phyloP scores from a whole-genome alignment of 2,329 filamentous ascomycete genomes.

The Cytospora schulzeri region DNA sequence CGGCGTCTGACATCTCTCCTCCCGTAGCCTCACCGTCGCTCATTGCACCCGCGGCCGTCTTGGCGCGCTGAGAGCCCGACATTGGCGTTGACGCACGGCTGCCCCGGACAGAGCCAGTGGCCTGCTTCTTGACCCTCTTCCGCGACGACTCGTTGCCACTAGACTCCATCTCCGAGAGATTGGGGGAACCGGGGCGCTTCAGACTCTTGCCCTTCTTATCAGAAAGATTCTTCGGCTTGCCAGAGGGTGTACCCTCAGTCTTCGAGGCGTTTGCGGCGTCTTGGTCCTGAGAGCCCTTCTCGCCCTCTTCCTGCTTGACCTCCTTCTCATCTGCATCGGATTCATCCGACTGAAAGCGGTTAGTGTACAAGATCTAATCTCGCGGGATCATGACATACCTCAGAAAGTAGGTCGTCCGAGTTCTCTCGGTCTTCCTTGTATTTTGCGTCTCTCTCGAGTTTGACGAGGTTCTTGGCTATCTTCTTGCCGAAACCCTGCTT shows the following conservation, averaged over 20 bases:
- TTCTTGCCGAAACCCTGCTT: constrained; percentile 73
- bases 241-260: constrained; percentile 55
- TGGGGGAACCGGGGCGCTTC: constrained; percentile 84
- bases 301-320: constrained; percentile 52
- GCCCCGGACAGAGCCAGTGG: constrained; percentile 47
- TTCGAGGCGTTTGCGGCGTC: constrained; percentile 64
- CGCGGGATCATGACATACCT: constrained; percentile 32
- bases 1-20: constrained; percentile 66
- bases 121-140: constrained; percentile 72
- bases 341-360: constrained; percentile 48
- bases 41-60: constrained; percentile 58
- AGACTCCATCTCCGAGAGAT: constrained; percentile 72
- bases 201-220: constrained; percentile 63
- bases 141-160: constrained; percentile 87
- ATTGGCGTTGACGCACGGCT: constrained; percentile 61
- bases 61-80: constrained; percentile 46
- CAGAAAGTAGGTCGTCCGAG: constrained; percentile 40
- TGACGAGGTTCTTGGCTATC: constrained; percentile 78
- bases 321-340: constrained; percentile 58
- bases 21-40: constrained; percentile 75
- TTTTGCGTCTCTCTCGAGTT: constrained; percentile 82
- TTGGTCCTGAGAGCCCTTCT: constrained; percentile 45
- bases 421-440: constrained; percentile 69
- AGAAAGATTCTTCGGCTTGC: constrained; percentile 48
- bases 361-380: constrained; percentile 23